These are phyloP conservation scores for Fraxinus floribunda DNA, from an alignment of 305 asterid species.

Conservation along the genomic window DNA sequence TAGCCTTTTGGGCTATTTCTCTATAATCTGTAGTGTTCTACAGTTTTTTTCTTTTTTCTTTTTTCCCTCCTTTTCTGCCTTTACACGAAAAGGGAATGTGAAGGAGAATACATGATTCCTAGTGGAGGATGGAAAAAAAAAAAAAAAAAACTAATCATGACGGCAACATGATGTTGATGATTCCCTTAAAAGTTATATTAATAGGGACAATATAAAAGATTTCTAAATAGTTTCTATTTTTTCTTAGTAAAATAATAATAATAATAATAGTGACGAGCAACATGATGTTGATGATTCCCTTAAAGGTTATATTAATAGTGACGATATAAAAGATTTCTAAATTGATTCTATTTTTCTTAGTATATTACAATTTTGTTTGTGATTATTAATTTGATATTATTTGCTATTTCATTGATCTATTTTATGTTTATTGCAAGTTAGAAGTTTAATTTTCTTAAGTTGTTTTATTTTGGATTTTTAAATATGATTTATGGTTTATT, in stretches of 20 bases:
- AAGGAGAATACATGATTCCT: not conserved
- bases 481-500: not conserved
- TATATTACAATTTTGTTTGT: not conserved
- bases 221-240: too few relatives aligned
- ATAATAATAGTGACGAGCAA: not conserved
- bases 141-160: not conserved
- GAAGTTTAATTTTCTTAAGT: not conserved
- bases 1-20: not conserved
- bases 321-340: not conserved
- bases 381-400: not conserved
- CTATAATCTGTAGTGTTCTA: not conserved
- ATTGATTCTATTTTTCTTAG: not conserved
- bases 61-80: not conserved
- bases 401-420: not conserved
- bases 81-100: not conserved
- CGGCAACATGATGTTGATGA: not conserved
- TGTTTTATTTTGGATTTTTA: not conserved
- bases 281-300: not conserved
- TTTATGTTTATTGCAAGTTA: not conserved
- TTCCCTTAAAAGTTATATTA: too few relatives aligned
- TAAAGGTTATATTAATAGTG: not conserved
- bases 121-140: not conserved
- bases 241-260: too few relatives aligned
- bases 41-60: not conserved
- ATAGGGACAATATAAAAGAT: too few relatives aligned